A percentile compares a stretch with the other conserved stretches of the same genome.
phyloP scores from a whole-genome alignment of 2,329 filamentous ascomycete genomes.

The Diaporthe sp. region DNA sequence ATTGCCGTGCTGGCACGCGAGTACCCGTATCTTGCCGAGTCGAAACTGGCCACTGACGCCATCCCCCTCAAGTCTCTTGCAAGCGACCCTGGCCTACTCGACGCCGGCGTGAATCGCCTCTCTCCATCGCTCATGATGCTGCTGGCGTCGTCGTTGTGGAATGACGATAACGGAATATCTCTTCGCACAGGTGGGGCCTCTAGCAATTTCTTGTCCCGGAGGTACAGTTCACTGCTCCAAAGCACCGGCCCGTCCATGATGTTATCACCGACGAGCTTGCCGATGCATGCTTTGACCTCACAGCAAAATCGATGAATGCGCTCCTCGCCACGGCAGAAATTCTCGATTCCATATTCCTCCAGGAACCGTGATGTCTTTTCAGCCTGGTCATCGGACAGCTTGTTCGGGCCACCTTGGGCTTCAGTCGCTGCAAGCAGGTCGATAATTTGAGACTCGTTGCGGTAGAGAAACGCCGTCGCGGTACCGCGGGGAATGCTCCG shows the following conservation, averaged over 20 bases:
- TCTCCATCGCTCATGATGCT: conserved; percentile 71
- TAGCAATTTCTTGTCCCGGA: conserved; percentile 78
- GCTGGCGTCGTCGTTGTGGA: conserved; percentile 65
- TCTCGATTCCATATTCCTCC: conserved; percentile 84
- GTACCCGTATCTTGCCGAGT: conserved; percentile 76
- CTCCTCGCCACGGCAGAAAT: conserved; percentile 95
- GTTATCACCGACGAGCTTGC: conserved; percentile 86
- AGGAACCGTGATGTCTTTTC: conserved; percentile 89
- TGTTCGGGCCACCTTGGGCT: conserved; percentile 91
- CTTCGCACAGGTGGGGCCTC: conserved; percentile 59
- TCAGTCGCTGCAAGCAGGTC: conserved; percentile 87
- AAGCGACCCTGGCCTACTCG: conserved; percentile 64
- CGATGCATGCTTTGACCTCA: conserved; percentile 89
- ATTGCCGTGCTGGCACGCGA: conserved; percentile 69
- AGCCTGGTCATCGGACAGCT: conserved; percentile 95
- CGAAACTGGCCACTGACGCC: conserved; percentile 78
- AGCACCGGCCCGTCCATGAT: conserved; percentile 88
- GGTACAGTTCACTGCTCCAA: conserved; percentile 92
- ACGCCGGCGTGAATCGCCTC: conserved; percentile 59
- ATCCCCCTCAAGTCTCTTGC: conserved; percentile 71
- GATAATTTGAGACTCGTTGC: conserved; percentile 86
- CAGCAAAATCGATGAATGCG: conserved; percentile 93
- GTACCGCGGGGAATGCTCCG: conserved; percentile 59
- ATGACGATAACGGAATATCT: conserved; percentile 62
- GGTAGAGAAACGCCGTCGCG: conserved; percentile 77